phyloP scores from a whole-genome alignment of 305 asterid genomes.

The Fraxinus platypoda region DNA sequence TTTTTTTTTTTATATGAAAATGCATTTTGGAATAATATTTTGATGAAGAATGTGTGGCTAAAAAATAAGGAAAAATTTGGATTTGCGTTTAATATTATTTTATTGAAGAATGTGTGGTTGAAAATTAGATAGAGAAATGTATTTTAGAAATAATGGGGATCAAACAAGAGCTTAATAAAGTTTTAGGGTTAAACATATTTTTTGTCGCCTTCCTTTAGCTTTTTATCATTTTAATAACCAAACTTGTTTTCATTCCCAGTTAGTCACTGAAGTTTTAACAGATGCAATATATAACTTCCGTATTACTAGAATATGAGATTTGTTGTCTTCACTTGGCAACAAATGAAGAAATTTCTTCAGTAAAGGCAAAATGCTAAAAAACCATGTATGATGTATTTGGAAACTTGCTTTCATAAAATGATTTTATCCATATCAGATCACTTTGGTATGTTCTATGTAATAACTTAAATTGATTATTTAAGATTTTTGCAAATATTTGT shows the following conservation, averaged over 20 bases:
- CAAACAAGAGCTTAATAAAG: not conserved
- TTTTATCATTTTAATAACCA: not conserved
- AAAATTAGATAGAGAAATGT: too few relatives aligned
- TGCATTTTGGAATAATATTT: too few relatives aligned
- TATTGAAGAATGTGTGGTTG: too few relatives aligned
- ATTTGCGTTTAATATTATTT: too few relatives aligned
- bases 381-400: not conserved
- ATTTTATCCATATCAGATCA: not conserved
- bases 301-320: not conserved
- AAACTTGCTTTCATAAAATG: not conserved
- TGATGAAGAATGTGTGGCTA: too few relatives aligned
- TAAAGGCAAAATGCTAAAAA: not conserved
- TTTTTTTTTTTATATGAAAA: too few relatives aligned
- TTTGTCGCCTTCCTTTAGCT: not conserved
- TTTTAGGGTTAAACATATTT: not conserved
- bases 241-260: not conserved
- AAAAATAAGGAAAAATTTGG: too few relatives aligned
- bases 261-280: not conserved
- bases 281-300: not conserved
- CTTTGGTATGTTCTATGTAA: not conserved
- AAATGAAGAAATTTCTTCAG: not conserved
- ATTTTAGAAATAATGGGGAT: too few relatives aligned
- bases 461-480: not conserved
- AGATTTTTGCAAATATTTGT: not conserved
- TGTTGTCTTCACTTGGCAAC: not conserved